phyloP scores from a whole-genome alignment of 352 stramenopile genomes.

The Globisporangium nodosum region DNA sequence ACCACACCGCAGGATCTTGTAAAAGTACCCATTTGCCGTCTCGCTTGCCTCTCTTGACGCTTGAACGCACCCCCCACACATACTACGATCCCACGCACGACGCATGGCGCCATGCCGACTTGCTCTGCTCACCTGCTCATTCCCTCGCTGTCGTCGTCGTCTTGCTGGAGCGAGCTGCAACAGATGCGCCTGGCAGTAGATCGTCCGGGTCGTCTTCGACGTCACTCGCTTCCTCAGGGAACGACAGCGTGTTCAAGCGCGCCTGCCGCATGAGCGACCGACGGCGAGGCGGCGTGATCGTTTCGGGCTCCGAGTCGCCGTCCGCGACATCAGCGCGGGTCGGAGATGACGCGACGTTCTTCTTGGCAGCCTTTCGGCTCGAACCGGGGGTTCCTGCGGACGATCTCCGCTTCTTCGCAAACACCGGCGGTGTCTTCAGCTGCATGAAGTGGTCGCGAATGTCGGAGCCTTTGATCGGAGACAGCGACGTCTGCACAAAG shows the following conservation, averaged over 20 bases:
- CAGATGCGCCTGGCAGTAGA: conserved; percentile 23
- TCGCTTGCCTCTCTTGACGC: not conserved
- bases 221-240: conserved; percentile 46
- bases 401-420: conserved; percentile 39
- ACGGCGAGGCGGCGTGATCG: conserved; percentile 27
- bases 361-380: conserved; percentile 11
- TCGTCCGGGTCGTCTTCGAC: conserved; percentile 37
- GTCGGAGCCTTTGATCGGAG: conserved; percentile 64
- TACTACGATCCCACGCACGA: not conserved
- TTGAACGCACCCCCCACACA: not conserved
- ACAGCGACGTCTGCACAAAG: conserved; percentile 48
- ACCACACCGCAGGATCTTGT: not conserved
- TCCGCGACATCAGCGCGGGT: not conserved
- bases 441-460: conserved; percentile 51
- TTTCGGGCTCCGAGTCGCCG: conserved; percentile 1
- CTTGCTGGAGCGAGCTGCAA: conserved; percentile 24
- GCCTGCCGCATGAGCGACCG: conserved; percentile 47
- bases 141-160: not conserved
- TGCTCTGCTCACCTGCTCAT: not conserved
- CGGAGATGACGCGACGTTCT: conserved; percentile 4
- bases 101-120: too few species aligned
- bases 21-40: not conserved
- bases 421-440: conserved; percentile 51
- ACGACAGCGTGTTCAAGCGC: conserved; percentile 35
- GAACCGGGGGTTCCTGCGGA: conserved; percentile 9